Evolutionary conservation across 257 asterid genomes (phyloP), one percentile per base, ranked within the genome.

Genomic region (Knoxia roxburghii): DNA sequence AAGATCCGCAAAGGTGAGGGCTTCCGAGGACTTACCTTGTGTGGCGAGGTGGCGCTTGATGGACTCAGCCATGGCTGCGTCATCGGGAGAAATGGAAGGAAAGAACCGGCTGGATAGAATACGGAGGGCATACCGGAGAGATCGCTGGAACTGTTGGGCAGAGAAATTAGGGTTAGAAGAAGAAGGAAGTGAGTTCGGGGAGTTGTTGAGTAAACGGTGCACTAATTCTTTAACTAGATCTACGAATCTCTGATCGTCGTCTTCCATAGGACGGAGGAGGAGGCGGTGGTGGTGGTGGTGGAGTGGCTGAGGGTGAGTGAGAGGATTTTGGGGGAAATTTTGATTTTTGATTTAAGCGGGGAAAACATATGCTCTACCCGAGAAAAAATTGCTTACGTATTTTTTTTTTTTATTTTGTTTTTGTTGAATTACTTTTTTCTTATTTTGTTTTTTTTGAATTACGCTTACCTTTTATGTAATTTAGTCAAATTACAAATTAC

Each of bases 201-300:
- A 65, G 45, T 80, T 53, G 80, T 57, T 63, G 67, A 88, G 82
- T 60, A 94, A 78, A 0, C 99, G 96, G 68, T 88, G 88, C 69
- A 94, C 96, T 41, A 94, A 84, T n/a, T 94, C 96, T 74, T 85
- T 85, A 29, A 94, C 91, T 77, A 94, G 98, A 94, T 94, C 95
- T 72, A 87, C 65, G 40, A 72, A 73, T 70, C 86, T 80, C 14
- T 71, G 85, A 21, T 87, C 88, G 73, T 77, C 87, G 66, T 76
- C 91, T 59, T 82, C 91, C 96, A 88, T 84, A 78, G 86, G 71
- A 45, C 55, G 70, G 65, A 23, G 71, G 53, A 32, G 58, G n/a
- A 7, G 49, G 54, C 20, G 14, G 51, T 27, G 24, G 65, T 10
- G 69, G 45, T 30, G 59, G 56, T 20, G 45, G 46, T 4, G 55